phyloP scores from a whole-genome alignment of 768 basidiomycete species.

The Amanita inopinata region DNA sequence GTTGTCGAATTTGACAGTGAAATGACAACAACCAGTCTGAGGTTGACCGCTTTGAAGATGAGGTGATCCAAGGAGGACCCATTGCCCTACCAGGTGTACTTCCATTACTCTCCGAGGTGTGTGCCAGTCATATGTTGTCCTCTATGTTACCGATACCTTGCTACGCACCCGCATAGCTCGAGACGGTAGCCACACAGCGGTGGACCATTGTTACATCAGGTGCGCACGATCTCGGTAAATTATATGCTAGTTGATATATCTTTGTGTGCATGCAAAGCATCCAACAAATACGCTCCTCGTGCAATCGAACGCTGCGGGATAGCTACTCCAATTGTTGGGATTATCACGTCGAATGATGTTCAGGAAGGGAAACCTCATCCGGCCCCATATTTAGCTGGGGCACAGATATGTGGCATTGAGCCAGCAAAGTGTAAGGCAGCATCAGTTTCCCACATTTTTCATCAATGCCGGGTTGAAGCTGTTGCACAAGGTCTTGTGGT shows the following conservation, averaged over 20 bases:
- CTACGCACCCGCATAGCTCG: constrained; percentile 13
- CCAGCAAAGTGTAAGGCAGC: constrained; percentile 42
- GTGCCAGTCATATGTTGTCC: background rate
- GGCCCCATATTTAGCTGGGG: constrained; percentile 78
- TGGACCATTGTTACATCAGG: constrained; percentile 89
- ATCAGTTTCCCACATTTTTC: background rate
- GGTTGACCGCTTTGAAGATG: constrained; percentile 68
- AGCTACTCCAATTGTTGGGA: constrained; percentile 44
- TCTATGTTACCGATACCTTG: background rate
- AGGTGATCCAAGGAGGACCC: constrained; percentile 58
- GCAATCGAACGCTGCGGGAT: constrained; percentile 59
- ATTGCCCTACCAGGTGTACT: constrained; percentile 58
- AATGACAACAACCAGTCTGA: constrained; percentile 35
- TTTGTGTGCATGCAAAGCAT: constrained; percentile 51
- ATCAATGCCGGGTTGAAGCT: background rate
- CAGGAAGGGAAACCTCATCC: constrained; percentile 78
- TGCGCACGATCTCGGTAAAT: constrained; percentile 15
- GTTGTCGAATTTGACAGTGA: background rate
- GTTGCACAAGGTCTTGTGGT: constrained; percentile 60
- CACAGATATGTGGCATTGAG: constrained; percentile 44
- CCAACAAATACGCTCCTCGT: constrained; percentile 56
- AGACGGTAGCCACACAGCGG: constrained; percentile 21
- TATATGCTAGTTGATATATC: background rate
- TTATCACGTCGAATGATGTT: constrained; percentile 71
- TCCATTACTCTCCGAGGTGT: constrained; percentile 45